Evolutionary conservation across 2,329 filamentous ascomycete species (phyloP).

Genomic region (Aspergillus fumigatiaffinis): DNA sequence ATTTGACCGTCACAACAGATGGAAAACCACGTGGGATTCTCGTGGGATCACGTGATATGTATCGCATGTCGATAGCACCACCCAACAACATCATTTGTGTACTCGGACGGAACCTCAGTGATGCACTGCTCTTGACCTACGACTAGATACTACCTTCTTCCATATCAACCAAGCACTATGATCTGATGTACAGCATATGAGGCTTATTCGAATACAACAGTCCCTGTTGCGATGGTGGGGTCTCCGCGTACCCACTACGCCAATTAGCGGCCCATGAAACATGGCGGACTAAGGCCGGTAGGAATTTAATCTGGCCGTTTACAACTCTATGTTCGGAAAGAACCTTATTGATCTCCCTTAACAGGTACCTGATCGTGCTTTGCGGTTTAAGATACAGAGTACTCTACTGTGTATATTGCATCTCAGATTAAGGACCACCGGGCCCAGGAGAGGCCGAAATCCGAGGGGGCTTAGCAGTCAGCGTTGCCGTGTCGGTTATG

Average conservation of each 20-base stretch:
- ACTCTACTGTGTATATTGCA: not conserved
- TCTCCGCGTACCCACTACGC: not conserved
- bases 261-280: not conserved
- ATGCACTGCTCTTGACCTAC: not conserved
- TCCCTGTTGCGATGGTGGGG: not conserved
- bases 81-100: not conserved
- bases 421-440: not conserved
- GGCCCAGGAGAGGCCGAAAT: not conserved
- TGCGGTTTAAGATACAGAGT: no score
- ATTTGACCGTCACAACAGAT: not conserved
- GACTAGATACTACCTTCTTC: not conserved
- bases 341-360: not conserved
- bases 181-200: not conserved
- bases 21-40: not conserved
- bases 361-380: no score
- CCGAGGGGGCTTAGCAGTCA: not conserved
- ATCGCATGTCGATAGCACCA: not conserved
- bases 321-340: not conserved
- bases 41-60: not conserved
- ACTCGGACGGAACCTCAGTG: not conserved
- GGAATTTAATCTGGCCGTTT: not conserved
- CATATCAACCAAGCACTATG: not conserved
- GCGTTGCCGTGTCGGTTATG: not conserved
- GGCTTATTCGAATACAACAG: not conserved
- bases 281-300: not conserved